phyloP scores from a whole-genome alignment of 768 basidiomycete species.

The Pleurotus platypus region DNA sequence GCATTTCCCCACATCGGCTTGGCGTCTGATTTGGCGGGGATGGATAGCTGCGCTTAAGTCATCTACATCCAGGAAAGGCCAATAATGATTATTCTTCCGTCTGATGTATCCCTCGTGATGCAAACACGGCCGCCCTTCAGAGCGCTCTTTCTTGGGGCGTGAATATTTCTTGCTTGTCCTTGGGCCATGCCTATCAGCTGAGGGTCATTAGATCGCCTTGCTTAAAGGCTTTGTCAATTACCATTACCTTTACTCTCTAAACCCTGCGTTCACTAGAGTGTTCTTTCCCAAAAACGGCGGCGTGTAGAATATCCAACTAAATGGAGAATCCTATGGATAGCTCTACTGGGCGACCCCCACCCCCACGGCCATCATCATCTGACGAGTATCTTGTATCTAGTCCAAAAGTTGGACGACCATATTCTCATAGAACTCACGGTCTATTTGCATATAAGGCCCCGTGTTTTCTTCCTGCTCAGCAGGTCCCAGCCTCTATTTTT shows the following conservation, averaged over 20 bases:
- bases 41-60: conserved; percentile 1
- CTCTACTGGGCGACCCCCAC: background rate
- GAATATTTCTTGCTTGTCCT: background rate
- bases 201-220: background rate
- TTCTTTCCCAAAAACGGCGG: background rate
- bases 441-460: background rate
- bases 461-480: background rate
- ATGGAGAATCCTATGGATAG: conserved; percentile 3
- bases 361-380: conserved; percentile 6
- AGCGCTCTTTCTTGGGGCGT: background rate
- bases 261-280: background rate
- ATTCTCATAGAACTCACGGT: background rate
- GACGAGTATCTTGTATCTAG: background rate
- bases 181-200: background rate
- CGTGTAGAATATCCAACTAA: background rate
- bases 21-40: conserved; percentile 2
- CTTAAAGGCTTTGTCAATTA: background rate
- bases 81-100: background rate
- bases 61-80: conserved; percentile 7
- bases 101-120: background rate
- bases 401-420: background rate
- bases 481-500: conserved; percentile 3
- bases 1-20: conserved; percentile 6
- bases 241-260: background rate
- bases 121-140: background rate